These are phyloP conservation scores for Colletotrichum lindemuthianum DNA, from an alignment of 2,329 filamentous ascomycete species.

Conservation along the genomic window DNA sequence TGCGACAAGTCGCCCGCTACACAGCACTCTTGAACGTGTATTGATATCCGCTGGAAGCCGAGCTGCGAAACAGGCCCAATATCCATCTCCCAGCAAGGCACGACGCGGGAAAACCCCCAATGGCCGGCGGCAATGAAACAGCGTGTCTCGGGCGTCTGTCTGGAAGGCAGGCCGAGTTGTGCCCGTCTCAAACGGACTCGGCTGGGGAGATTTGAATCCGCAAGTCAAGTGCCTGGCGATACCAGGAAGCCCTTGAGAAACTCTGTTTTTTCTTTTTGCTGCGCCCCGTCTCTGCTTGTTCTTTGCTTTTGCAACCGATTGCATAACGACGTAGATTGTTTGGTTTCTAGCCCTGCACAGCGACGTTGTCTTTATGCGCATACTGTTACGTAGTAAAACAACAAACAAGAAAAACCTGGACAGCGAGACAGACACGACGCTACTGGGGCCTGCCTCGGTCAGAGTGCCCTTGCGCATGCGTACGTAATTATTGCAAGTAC, in stretches of 20 bases:
- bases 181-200: background rate
- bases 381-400: background rate
- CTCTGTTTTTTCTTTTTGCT: slow-evolving; percentile 8
- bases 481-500: no score
- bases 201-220: background rate
- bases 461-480: no score
- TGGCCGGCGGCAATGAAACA: slow-evolving; percentile 21
- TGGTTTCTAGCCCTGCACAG: slow-evolving; percentile 6
- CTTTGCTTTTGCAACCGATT: slow-evolving; percentile 3
- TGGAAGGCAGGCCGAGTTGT: background rate
- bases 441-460: no score
- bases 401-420: background rate
- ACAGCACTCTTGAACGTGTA: background rate
- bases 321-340: slow-evolving; percentile 24
- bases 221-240: background rate
- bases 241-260: slow-evolving; percentile 11
- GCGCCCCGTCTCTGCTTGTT: slow-evolving; percentile 1
- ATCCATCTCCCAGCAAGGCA: background rate
- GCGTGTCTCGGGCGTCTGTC: slow-evolving; percentile 9
- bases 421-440: slow-evolving; percentile 7
- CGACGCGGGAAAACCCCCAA: background rate
- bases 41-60: background rate
- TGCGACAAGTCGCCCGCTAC: slow-evolving; percentile 2
- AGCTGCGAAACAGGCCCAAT: background rate
- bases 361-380: slow-evolving; percentile 6